Conservation (phyloP, 805 yeast species). For the Wickerhamiella sergipiensis region DNA sequence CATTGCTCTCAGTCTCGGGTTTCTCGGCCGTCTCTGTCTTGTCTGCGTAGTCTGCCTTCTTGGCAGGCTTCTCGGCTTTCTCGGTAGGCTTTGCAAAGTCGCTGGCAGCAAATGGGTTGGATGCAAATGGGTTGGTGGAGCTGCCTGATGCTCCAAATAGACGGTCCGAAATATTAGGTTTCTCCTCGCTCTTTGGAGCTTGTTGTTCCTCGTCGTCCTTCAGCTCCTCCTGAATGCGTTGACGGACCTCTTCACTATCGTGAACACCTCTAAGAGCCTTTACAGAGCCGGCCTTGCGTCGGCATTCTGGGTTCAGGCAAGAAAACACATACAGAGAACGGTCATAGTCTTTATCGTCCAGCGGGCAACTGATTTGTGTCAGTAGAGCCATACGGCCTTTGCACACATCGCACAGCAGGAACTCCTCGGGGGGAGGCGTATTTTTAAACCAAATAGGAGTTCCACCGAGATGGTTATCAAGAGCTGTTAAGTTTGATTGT, state of each 20-base stretch:
- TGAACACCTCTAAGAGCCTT: conserved; percentile 66
- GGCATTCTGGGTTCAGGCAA: conserved; percentile 52
- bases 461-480: conserved; percentile 64
- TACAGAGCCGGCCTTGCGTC: conserved; percentile 54
- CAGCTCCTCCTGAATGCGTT: conserved; percentile 26
- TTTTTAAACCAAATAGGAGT: conserved; percentile 48
- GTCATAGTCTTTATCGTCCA: conserved; percentile 47
- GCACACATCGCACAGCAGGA: conserved; percentile 57
- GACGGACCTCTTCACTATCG: conserved; percentile 36
- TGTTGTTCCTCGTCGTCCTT: conserved; percentile 31
- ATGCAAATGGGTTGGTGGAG: conserved; percentile 1
- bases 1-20: background rate
- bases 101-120: conserved; percentile 12
- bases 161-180: background rate
- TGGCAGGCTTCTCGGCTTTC: background rate
- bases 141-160: conserved; percentile 6
- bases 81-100: conserved; percentile 11
- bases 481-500: conserved; percentile 6
- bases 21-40: conserved; percentile 1
- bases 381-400: conserved; percentile 45
- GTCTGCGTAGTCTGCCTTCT: conserved; percentile 1
- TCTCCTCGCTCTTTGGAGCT: conserved; percentile 19
- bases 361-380: conserved; percentile 69
- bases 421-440: conserved; percentile 39
- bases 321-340: conserved; percentile 70